phyloP scores from a whole-genome alignment of 1,284 basidiomycete species.

The Spongiforma sp. region DNA sequence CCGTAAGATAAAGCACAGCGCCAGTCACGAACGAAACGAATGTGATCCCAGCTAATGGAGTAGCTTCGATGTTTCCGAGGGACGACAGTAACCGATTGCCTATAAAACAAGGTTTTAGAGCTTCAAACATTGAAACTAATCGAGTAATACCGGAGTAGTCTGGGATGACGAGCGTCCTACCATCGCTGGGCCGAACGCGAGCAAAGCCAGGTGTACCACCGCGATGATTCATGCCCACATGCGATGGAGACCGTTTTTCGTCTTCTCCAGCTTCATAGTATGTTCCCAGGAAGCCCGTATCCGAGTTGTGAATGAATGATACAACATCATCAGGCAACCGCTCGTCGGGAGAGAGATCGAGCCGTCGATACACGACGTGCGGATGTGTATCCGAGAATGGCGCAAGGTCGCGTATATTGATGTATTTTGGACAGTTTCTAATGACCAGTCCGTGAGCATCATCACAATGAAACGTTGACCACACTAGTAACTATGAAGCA shows the following conservation, averaged over 20 bases:
- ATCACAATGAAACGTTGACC: not conserved
- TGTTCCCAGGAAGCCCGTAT: slow-evolving; percentile 63
- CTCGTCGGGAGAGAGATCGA: slow-evolving; percentile 41
- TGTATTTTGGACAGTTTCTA: slow-evolving; percentile 74
- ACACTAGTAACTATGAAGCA: not conserved
- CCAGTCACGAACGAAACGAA: slow-evolving; percentile 61
- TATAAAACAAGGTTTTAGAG: slow-evolving; percentile 27
- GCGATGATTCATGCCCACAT: slow-evolving; percentile 68
- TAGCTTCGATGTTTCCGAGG: slow-evolving; percentile 66
- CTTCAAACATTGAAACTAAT: not conserved
- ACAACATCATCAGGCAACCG: slow-evolving; percentile 56
- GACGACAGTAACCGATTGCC: slow-evolving; percentile 67
- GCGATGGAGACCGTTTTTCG: slow-evolving; percentile 49
- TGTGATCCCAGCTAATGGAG: slow-evolving; percentile 57
- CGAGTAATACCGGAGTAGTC: slow-evolving; percentile 62
- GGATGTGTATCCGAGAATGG: slow-evolving; percentile 46
- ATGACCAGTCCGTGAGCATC: not conserved
- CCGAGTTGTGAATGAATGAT: slow-evolving; percentile 50
- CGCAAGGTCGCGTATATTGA: slow-evolving; percentile 55
- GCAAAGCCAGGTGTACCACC: slow-evolving; percentile 65
- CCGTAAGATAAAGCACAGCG: slow-evolving; percentile 65
- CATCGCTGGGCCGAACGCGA: slow-evolving; percentile 58
- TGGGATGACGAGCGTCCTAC: slow-evolving; percentile 60
- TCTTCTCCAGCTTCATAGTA: slow-evolving; percentile 50
- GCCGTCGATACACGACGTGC: slow-evolving; percentile 40